Percentiles rank a stretch among this genome's conserved stretches.
Evolutionary conservation across 148 eudicot species (phyloP).

Genomic region (Cornus florida): DNA sequence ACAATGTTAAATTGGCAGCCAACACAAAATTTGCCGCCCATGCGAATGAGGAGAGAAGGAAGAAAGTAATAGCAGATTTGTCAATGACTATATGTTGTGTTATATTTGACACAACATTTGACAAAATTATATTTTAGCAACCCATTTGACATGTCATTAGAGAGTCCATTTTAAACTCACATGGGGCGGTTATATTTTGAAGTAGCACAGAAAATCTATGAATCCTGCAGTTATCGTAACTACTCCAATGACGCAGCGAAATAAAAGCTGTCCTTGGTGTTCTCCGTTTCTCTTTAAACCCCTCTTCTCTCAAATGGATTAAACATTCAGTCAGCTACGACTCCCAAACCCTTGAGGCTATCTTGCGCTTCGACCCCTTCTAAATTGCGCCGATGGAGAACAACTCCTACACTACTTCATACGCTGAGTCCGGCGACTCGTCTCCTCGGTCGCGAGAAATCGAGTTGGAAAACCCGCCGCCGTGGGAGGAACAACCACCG

Average conservation of each 20-base stretch:
- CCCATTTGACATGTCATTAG: too few species aligned
- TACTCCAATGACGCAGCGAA: neutral
- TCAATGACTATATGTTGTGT: too few species aligned
- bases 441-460: slow-evolving; percentile 81
- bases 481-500: slow-evolving; percentile 44
- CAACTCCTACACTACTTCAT: slow-evolving; percentile 43
- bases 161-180: too few species aligned
- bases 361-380: neutral
- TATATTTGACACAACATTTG: too few species aligned
- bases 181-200: too few species aligned
- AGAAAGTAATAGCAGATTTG: too few species aligned
- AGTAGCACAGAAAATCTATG: neutral
- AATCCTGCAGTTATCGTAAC: neutral
- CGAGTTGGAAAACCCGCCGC: slow-evolving; percentile 66
- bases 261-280: neutral
- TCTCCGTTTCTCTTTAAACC: neutral
- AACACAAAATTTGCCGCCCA: too few species aligned
- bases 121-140: too few species aligned
- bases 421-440: slow-evolving; percentile 80
- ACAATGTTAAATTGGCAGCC: too few species aligned
- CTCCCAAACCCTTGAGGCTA: neutral
- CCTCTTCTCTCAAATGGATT: neutral
- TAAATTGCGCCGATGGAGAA: slow-evolving; percentile 54
- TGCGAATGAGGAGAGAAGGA: too few species aligned
- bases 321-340: neutral